A percentile compares a stretch with the other conserved stretches of the same genome.
Conservation (phyloP, 2,329 filamentous ascomycete species). For the Phyllosticta citrichinensis region DNA sequence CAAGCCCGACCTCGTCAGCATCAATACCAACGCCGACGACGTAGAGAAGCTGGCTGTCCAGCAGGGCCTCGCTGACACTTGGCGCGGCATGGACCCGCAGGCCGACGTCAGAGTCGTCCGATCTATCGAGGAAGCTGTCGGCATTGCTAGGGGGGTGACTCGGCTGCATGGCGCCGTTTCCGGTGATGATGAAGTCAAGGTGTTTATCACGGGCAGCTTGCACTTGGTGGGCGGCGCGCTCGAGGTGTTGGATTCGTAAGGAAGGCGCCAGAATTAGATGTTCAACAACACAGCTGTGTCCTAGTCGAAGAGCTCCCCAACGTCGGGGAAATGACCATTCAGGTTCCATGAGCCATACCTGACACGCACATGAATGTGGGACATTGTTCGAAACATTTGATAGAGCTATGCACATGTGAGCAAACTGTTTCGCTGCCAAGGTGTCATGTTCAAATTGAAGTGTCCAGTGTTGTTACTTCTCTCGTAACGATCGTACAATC, state of each 20-base stretch:
- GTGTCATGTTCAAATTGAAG: not conserved
- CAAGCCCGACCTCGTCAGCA: constrained; percentile 51
- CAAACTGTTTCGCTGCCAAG: not conserved
- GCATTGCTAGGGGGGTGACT: constrained; percentile 38
- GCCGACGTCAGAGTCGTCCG: constrained; percentile 45
- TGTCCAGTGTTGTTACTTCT: constrained; percentile 3
- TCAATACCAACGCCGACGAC: constrained; percentile 50
- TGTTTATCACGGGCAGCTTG: constrained; percentile 72
- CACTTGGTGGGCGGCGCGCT: constrained; percentile 74
- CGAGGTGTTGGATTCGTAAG: constrained; percentile 51
- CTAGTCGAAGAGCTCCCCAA: not conserved
- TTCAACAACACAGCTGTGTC: not conserved
- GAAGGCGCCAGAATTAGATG: not conserved
- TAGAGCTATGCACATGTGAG: not conserved
- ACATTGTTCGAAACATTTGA: not conserved
- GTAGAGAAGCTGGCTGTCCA: constrained; percentile 56
- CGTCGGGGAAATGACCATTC: not conserved
- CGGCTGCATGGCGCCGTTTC: constrained; percentile 12
- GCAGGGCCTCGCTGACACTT: constrained; percentile 50
- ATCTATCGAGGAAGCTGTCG: constrained; percentile 63
- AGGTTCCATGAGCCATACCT: not conserved
- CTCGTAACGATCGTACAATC: constrained; percentile 10
- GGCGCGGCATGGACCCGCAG: constrained; percentile 36
- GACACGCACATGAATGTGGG: not conserved
- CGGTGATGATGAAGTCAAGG: constrained; percentile 41